Evolutionary conservation across 257 asterid genomes (phyloP), one percentile per base, ranked within the genome.

Genomic region (Solanum bukasovii): DNA sequence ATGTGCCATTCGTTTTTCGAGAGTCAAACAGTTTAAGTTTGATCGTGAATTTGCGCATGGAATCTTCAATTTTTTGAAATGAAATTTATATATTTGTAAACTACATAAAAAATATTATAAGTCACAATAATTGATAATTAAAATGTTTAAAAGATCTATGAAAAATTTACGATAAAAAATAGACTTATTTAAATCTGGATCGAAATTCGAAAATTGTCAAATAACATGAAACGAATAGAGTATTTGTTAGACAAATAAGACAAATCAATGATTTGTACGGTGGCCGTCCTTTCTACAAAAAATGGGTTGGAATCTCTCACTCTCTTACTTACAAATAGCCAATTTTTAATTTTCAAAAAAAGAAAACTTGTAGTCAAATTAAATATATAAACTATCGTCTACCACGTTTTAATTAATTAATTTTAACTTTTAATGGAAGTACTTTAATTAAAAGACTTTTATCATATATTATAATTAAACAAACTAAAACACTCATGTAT

Each of bases 161-260:
- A 2, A 13, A 13, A 46, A 0, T 1, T 46, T 46, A 6, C 1
- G 0, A 0, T 52, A 5, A 14, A 16, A 16, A 52, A 16, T 49
- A 52, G 0, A 16, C 0, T 52, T 16, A 0, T 5, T 52, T 52
- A 0, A 16, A 49, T 49, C 3, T 49, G 0, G 1, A 49, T 52
- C 0, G 8, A 52, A 52, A 52, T 52, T 2, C 3, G 0, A 52
- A 52, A 49, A 16, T 52, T 16, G 0, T 49, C 61, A 49, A 8
- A 0, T 46, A 5, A 46, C 1, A 49, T 14, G 8, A 14, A 13
- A 13, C 61, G 8, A 0, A 14, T 0, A 0, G 8, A 14, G 3
- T 49, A 52, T 56, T 56, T 56, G 9, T 56, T 6, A 2, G 65
- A 56, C 65, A 56, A 56, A 20, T 18, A 56, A 56, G 65, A 56